Base-by-base conservation (phyloP, 192 early-diverging fungal species). In the Dispira simplex region DNA sequence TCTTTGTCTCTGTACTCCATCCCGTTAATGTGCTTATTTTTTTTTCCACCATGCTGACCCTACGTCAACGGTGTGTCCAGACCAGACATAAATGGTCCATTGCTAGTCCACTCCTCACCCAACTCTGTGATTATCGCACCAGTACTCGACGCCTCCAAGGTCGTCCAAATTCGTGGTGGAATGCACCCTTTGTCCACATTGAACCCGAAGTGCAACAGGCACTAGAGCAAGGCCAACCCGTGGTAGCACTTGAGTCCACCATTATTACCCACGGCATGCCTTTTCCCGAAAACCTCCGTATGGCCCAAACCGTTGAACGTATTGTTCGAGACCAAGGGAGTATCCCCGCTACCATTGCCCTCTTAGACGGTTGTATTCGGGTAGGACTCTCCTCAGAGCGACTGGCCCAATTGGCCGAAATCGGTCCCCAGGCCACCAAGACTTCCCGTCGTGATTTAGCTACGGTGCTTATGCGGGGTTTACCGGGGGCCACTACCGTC, bases 181-280 rank as follows among this genome's bases (percentile, higher is more conserved):
- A 39, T 39, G 32, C 32, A 39, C 32, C 32, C 32, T 39, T 39
- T 39, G 32, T 39, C 32, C 32, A 39, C 32, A 39, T 39, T 39
- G 32, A 39, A 4, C 63, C 67, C 28, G 46, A 79, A 57, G 83
- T 91, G 11, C 45, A 59, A 18, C 57, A 58, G 9, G 90, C 93
- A 0, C 71, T 96, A n/a, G 57, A 59, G 11, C 62, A 72, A 18
- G 72, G 77, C 26, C 71, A 70, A 54, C 91, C 91, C 2, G 80
- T 97, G 3, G 93, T 97, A 27, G 93, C 93, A 0, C 74, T 97
- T 8, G 93, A 98, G 71, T 91, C 90, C 0, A 96, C 93, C 18
- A 96, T 98, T 64, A 94, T 98, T 66, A 88, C 87, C 66, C 95
- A 98, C 72, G 95, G 90, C 26, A 92, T 98, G 90, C 92, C 92